Base-by-base conservation (phyloP, 2,329 filamentous ascomycete genomes). In the Metarhizium sp. region DNA sequence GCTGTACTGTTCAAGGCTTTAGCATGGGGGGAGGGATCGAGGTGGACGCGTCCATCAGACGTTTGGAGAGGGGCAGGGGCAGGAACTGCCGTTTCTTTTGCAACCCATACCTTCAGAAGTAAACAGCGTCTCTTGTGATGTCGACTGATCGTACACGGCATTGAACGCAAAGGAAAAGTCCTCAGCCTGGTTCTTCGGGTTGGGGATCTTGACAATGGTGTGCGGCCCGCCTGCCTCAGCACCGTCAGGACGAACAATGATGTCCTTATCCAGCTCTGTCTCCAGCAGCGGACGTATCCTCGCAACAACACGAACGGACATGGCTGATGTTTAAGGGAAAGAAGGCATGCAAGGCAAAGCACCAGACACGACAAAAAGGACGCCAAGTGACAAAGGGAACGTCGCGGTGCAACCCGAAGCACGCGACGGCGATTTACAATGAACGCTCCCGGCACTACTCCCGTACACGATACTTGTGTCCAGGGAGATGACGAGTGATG, bases 151-250 rank as follows among this genome's bases (percentile, higher is more conserved):
- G 71, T 96, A 97, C 55, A 97, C 92, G 62, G 88, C 83, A 76
- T 94, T 95, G 78, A 97, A 97, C 53, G 92, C 84, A 69, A 97
- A 99, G 54, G 88, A 91, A 72, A 92, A 97, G 66, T 92, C 88
- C 72, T 97, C 92, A 25, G 81, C 77, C 60, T 90, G 88, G 66
- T 96, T 96, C 75, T 94, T 96, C 0, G 92, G 92, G 67, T 91
- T 96, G 3, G 92, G 92, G 64, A 97, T 95, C 69, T 88, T 87
- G 66, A 97, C 84, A 34, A 95, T 74, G 30, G 79, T 85, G 59
- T 80, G 82, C 20, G 84, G 78, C 60, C 78, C 80, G 61, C 80
- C 80, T 50, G 81, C 74, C 52, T 85, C 80, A 56, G 77, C 80
- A 59, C 79, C 82, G 50, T 85, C 85, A 8, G 84, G 80, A 51